Evolutionary conservation across 2,329 filamentous ascomycete genomes (phyloP), one percentile per base, ranked within the genome.

Genomic region (Penicillium nordicum): DNA sequence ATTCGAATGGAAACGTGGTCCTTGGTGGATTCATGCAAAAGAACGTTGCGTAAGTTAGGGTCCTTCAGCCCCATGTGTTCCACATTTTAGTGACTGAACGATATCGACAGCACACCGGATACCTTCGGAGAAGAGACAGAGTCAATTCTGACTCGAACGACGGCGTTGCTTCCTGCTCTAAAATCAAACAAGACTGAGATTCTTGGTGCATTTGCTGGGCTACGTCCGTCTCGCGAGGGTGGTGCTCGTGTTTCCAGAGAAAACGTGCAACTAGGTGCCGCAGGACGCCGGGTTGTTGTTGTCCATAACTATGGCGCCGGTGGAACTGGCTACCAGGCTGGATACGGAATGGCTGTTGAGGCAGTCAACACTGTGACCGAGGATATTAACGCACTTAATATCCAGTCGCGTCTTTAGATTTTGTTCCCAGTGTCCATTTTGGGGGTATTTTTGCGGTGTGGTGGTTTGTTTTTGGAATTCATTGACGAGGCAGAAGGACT

Each of bases 311-410:
- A 80, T 58, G 78, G 78, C 5, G 77, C 77, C 5, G 76, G 77
- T 1, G 77, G 77, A 10, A 77, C 77, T 2, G 78, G 77, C 0
- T 80, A 76, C 57, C 77, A 79, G 49, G 76, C 78, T 4, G 61
- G 61, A 23, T 58, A 59, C 38, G 60, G 61, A 21, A 63, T 63
- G 61, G 60, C 61, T 3, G 30, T 55, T 27, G 61, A 63, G 21
- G 58, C 61, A 18, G 56, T 63, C 14, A 8, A 41, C 5, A 36
- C 34, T 30, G 48, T 55, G 16, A 8, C 21, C 4, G 40, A 29
- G 30, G 53, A 55, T 21, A 50, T 52, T 5, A 18, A 41, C 32
- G 12, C 36, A 7, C 21, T 53, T 34, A 29, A 9, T 29, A n/a
- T 16, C 8, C 44, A 36, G 3, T 37, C 51, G 9, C 44, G 16